Evolutionary conservation across 345 rosid genomes (phyloP).

Genomic region (Heritiera littoralis): DNA sequence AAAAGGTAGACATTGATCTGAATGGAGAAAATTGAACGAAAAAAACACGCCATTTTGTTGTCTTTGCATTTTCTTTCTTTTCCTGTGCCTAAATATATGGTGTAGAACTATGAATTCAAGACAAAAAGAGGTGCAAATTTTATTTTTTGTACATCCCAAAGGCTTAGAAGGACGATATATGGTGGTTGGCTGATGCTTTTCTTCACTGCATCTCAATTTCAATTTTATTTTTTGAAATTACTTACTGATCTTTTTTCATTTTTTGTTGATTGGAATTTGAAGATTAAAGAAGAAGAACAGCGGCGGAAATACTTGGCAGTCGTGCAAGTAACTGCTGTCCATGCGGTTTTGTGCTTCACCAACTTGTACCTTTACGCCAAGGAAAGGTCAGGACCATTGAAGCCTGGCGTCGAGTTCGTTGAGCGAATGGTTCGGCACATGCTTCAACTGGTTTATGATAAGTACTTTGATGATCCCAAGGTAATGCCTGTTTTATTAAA

Average conservation of each 20-base stretch:
- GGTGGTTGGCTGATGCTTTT: neutral
- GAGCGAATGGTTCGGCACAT: slow-evolving; percentile 64
- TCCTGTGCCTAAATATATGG: neutral
- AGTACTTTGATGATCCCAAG: slow-evolving; percentile 81
- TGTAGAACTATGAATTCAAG: neutral
- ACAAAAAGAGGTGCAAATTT: neutral
- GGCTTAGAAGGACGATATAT: neutral
- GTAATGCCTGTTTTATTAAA: slow-evolving; percentile 24
- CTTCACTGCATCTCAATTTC: neutral
- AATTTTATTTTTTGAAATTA: too few relatives aligned
- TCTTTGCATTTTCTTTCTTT: neutral
- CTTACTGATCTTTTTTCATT: neutral
- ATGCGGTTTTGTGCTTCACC: slow-evolving; percentile 30
- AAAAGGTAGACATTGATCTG: too few relatives aligned
- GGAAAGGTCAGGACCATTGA: slow-evolving; percentile 77
- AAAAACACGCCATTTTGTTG: too few relatives aligned
- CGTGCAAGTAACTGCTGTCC: slow-evolving; percentile 71
- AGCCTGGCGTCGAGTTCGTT: slow-evolving; percentile 75
- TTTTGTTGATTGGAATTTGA: neutral
- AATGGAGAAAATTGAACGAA: too few relatives aligned
- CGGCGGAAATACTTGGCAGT: slow-evolving; percentile 72
- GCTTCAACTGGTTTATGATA: slow-evolving; percentile 68
- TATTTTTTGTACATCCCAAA: neutral
- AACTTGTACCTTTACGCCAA: slow-evolving; percentile 69
- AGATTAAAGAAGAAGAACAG: slow-evolving; percentile 40